A percentile compares a stretch with the other conserved stretches of the same genome.
phyloP scores from a whole-genome alignment of 768 basidiomycete genomes.

The Rossbeevera mucosa region DNA sequence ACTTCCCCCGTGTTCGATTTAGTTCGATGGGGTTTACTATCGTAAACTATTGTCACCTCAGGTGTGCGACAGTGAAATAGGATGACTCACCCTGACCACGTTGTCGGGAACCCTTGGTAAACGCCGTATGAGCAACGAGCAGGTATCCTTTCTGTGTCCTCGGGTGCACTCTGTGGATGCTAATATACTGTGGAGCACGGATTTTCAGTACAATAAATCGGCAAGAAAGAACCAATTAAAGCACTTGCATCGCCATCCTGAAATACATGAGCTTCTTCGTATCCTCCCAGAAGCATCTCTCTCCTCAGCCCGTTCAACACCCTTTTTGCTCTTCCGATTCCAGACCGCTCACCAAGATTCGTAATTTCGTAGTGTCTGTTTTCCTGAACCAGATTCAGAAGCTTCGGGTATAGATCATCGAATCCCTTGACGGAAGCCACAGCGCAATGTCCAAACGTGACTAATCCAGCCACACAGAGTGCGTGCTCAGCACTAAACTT shows the following conservation, averaged over 20 bases:
- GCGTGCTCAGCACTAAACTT: constrained; percentile 94
- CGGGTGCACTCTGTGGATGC: constrained; percentile 89
- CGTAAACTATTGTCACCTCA: not conserved
- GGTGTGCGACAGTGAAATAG: not conserved
- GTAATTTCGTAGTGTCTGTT: constrained; percentile 73
- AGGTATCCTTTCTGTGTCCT: constrained; percentile 87
- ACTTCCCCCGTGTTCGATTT: constrained; percentile 71
- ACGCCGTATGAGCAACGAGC: constrained; percentile 88
- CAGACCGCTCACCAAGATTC: constrained; percentile 49
- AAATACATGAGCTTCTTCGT: constrained; percentile 91
- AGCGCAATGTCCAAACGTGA: constrained; percentile 83
- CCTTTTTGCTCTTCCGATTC: constrained; percentile 57
- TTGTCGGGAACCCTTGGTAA: constrained; percentile 74
- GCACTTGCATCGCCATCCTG: constrained; percentile 88
- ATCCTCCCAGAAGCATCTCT: constrained; percentile 87
- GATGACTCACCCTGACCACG: constrained; percentile 67
- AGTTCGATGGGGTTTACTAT: constrained; percentile 83
- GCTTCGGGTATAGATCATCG: constrained; percentile 93
- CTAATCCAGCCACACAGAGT: constrained; percentile 90
- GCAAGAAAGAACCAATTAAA: not conserved
- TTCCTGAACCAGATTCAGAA: constrained; percentile 87
- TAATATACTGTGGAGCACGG: constrained; percentile 69
- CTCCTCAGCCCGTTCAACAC: constrained; percentile 82
- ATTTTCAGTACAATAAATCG: constrained; percentile 1
- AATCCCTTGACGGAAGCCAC: constrained; percentile 95